Conservation (phyloP, 495 filamentous ascomycete species). For the Penicillium robsamsonii region DNA sequence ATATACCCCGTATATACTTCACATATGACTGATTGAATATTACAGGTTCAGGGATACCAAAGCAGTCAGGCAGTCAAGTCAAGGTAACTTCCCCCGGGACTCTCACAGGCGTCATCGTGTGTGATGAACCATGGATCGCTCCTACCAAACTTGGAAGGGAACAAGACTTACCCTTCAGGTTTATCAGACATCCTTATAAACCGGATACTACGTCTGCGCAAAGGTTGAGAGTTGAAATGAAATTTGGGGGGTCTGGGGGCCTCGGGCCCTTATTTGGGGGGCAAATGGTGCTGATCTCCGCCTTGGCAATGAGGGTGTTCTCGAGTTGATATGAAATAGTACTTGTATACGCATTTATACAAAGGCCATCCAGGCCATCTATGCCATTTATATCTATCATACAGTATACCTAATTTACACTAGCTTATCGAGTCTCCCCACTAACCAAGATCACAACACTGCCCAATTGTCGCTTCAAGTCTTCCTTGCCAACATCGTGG, state of each 20-base stretch:
- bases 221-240: neutral
- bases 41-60: neutral
- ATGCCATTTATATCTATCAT: constrained; percentile 11
- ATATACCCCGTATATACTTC: neutral
- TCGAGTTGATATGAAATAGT: no score
- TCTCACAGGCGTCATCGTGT: constrained; percentile 1
- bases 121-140: constrained; percentile 22
- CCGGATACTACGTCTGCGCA: neutral
- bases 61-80: neutral
- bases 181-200: constrained; percentile 24
- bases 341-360: constrained; percentile 2
- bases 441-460: constrained; percentile 77
- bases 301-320: constrained; percentile 11
- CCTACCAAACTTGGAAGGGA: neutral
- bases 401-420: constrained; percentile 10
- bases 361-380: neutral
- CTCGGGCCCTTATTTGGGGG: constrained; percentile 8
- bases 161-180: constrained; percentile 29
- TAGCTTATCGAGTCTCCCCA: constrained; percentile 44
- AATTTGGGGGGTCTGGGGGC: constrained; percentile 3
- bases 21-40: constrained; percentile 16
- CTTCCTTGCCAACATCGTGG: constrained; percentile 94
- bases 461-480: constrained; percentile 82
- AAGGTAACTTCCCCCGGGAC: neutral
- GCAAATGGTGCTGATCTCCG: constrained; percentile 15